Evolutionary conservation across 2,329 filamentous ascomycete species (phyloP).

Genomic region (Pseudopyrenochaeta lycopersici): DNA sequence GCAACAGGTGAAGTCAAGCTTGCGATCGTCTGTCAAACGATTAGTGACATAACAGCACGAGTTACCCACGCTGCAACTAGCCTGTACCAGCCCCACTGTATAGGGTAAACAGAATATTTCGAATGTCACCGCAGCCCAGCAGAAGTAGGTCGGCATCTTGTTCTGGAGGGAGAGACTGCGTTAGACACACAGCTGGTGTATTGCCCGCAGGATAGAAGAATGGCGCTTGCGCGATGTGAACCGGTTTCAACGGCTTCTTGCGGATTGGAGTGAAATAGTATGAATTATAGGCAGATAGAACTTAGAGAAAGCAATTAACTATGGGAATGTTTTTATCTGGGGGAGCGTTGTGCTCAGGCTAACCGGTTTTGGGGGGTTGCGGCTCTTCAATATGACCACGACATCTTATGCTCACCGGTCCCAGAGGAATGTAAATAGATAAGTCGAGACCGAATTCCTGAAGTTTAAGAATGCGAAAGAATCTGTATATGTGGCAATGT

Average conservation of each 20-base stretch:
- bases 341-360: too few relatives aligned
- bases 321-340: too few relatives aligned
- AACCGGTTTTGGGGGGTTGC: too few relatives aligned
- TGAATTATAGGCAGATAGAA: too few relatives aligned
- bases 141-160: constrained; percentile 52
- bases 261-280: background rate
- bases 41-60: background rate
- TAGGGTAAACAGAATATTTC: constrained; percentile 61
- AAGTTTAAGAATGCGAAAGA: too few relatives aligned
- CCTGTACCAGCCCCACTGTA: constrained; percentile 19
- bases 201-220: constrained; percentile 57
- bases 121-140: constrained; percentile 66
- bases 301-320: too few relatives aligned
- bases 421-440: too few relatives aligned
- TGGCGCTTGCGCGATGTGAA: constrained; percentile 3
- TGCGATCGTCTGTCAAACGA: constrained; percentile 1
- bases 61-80: too few relatives aligned
- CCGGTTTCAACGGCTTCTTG: constrained; percentile 15
- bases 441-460: too few relatives aligned
- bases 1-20: constrained; percentile 62
- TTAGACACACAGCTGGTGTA: constrained; percentile 62
- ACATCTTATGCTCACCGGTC: too few relatives aligned
- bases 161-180: constrained; percentile 26
- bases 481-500: too few relatives aligned
- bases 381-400: too few relatives aligned